Conservation (phyloP, 148 eudicot species). For the Persicaria tinctoria region DNA sequence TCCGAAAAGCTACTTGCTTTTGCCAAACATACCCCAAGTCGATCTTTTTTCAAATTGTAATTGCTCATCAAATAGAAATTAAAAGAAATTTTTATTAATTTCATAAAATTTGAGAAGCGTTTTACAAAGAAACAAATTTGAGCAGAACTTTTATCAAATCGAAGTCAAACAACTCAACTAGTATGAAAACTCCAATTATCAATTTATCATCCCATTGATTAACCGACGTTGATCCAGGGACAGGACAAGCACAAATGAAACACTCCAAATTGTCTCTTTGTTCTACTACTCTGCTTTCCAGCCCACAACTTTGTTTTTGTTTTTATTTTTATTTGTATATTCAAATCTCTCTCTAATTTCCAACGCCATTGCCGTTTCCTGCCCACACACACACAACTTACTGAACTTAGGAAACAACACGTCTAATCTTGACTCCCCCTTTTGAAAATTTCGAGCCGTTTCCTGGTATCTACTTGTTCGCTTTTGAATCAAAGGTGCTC, state of each 20-base stretch:
- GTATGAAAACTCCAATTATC: too few relatives aligned
- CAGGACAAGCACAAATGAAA: slow-evolving; percentile 14
- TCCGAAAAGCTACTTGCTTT: too few relatives aligned
- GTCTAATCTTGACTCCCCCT: neutral
- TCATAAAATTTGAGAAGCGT: too few relatives aligned
- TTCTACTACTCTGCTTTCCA: slow-evolving; percentile 40
- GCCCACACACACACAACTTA: neutral
- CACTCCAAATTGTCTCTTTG: slow-evolving; percentile 24
- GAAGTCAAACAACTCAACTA: neutral
- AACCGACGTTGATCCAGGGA: slow-evolving; percentile 24
- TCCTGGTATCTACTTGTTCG: neutral
- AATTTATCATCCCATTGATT: too few relatives aligned
- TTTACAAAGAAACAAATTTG: too few relatives aligned
- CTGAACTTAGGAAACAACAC: neutral
- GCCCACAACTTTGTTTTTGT: slow-evolving; percentile 17
- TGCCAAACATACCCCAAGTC: too few relatives aligned
- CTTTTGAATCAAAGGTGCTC: slow-evolving; percentile 1
- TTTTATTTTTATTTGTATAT: neutral
- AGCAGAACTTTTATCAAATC: too few relatives aligned
- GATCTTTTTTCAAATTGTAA: too few relatives aligned
- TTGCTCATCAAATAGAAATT: too few relatives aligned
- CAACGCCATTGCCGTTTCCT: slow-evolving; percentile 11
- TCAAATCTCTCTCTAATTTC: slow-evolving; percentile 8
- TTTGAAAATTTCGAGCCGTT: slow-evolving; percentile 4
- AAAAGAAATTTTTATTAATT: too few relatives aligned